Conservation (phyloP, 2,329 filamentous ascomycete species). For the Ophiocordyceps camponoti-rufipedis region DNA sequence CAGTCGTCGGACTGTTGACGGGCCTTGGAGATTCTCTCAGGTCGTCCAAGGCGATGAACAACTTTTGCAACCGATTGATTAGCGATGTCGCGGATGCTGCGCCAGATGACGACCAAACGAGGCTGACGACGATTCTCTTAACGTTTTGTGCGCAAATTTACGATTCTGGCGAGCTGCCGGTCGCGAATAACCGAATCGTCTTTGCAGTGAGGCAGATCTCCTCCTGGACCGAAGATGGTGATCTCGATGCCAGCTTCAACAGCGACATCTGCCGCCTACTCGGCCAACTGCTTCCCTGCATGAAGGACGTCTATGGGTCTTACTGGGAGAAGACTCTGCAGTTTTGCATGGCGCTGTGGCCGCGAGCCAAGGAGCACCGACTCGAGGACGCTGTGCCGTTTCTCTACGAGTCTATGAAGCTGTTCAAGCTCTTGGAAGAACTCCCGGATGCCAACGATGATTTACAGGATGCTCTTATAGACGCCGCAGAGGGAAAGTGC, state of each 20-base stretch:
- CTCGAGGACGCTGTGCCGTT: constrained; percentile 37
- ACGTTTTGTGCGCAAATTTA: constrained; percentile 35
- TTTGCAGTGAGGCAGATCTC: constrained; percentile 70
- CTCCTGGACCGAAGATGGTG: constrained; percentile 43
- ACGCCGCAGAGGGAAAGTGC: constrained; percentile 36
- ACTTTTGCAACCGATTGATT: constrained; percentile 39
- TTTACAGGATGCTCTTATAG: constrained; percentile 53
- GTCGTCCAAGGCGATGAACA: constrained; percentile 28
- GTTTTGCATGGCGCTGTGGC: constrained; percentile 41
- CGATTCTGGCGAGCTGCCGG: constrained; percentile 30
- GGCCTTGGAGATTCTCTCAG: constrained; percentile 33
- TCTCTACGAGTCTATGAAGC: constrained; percentile 53
- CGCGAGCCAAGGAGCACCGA: constrained; percentile 20
- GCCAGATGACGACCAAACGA: constrained; percentile 22
- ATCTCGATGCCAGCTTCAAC: constrained; percentile 24
- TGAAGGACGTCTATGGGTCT: constrained; percentile 70
- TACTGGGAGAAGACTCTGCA: constrained; percentile 59
- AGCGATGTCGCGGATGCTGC: constrained; percentile 38
- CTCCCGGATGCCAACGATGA: constrained; percentile 72
- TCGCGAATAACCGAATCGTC: constrained; percentile 51
- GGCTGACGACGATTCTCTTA: constrained; percentile 32
- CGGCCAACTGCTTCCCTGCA: constrained; percentile 46
- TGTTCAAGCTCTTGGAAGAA: constrained; percentile 44
- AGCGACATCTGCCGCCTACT: constrained; percentile 37
- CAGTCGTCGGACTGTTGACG: constrained; percentile 28